Percentiles rank a stretch among this genome's conserved stretches.
Conservation (phyloP, 495 filamentous ascomycete genomes). For the Pyrenula aspistea region DNA sequence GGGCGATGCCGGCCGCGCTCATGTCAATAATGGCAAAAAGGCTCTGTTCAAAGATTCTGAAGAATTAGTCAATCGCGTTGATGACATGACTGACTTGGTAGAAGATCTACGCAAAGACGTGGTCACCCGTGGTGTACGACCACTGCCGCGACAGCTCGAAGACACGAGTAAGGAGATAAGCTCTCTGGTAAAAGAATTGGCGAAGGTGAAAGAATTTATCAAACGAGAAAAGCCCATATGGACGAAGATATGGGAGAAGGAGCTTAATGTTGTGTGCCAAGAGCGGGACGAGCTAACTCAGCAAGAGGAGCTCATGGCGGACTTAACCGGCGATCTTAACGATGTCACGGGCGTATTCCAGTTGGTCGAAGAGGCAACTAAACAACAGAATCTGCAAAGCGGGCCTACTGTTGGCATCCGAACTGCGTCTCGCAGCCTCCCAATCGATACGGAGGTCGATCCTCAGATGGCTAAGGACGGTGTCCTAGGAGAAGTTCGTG, state of each 20-base stretch:
- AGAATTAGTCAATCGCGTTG: slow-evolving; percentile 76
- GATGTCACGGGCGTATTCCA: slow-evolving; percentile 87
- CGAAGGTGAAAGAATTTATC: slow-evolving; percentile 90
- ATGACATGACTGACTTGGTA: slow-evolving; percentile 90
- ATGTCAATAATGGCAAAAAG: slow-evolving; percentile 80
- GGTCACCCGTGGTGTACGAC: slow-evolving; percentile 82
- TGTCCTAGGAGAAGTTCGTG: slow-evolving; percentile 85
- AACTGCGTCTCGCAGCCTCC: slow-evolving; percentile 47
- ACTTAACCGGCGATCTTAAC: slow-evolving; percentile 83
- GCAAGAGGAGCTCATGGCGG: slow-evolving; percentile 84
- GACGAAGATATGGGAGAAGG: slow-evolving; percentile 98
- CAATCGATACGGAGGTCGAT: slow-evolving; percentile 53
- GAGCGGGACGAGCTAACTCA: slow-evolving; percentile 88
- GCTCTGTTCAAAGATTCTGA: slow-evolving; percentile 73
- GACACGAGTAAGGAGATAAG: slow-evolving; percentile 77
- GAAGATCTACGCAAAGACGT: slow-evolving; percentile 98
- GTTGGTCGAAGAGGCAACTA: slow-evolving; percentile 90
- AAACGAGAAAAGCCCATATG: slow-evolving; percentile 86
- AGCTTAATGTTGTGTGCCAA: slow-evolving; percentile 85
- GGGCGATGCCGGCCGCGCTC: slow-evolving; percentile 62
- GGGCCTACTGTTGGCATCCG: slow-evolving; percentile 27
- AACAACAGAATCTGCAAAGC: slow-evolving; percentile 78
- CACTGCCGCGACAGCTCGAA: slow-evolving; percentile 83
- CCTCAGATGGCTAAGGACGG: slow-evolving; percentile 75
- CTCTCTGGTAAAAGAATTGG: slow-evolving; percentile 69